phyloP scores from a whole-genome alignment of 2,329 filamentous ascomycete species.

The Mycogone perniciosa region DNA sequence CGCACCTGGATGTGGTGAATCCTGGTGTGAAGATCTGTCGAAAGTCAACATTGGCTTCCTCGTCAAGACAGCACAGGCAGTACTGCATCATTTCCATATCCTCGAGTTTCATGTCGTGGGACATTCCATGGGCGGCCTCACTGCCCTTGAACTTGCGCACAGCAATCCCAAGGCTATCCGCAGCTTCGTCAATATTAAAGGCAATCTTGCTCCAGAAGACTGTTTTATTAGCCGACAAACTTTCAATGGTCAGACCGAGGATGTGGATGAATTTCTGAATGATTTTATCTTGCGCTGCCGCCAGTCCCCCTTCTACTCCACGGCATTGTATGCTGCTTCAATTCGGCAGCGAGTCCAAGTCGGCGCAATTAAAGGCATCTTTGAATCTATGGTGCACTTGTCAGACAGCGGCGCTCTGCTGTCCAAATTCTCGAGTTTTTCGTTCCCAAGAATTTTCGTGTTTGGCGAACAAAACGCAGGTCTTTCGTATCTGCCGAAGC shows the following conservation, averaged over 20 bases:
- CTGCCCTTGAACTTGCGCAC: slow-evolving; percentile 17
- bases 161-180: slow-evolving; percentile 4
- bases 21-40: slow-evolving; percentile 14
- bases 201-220: slow-evolving; percentile 22
- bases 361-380: slow-evolving; percentile 17
- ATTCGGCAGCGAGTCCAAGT: slow-evolving; percentile 14
- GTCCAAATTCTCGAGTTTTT: slow-evolving; percentile 12
- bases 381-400: slow-evolving; percentile 21
- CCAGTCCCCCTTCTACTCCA: slow-evolving; percentile 10
- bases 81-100: slow-evolving; percentile 14
- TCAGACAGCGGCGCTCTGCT: slow-evolving; percentile 17
- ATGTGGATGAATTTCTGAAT: neutral
- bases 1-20: slow-evolving; percentile 20
- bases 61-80: slow-evolving; percentile 12
- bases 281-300: slow-evolving; percentile 13
- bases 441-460: slow-evolving; percentile 17
- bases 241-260: neutral
- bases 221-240: slow-evolving; percentile 22
- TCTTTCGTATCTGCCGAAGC: slow-evolving; percentile 14
- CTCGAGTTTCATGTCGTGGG: slow-evolving; percentile 20
- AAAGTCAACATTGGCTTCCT: slow-evolving; percentile 17
- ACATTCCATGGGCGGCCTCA: slow-evolving; percentile 24
- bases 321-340: slow-evolving; percentile 15
- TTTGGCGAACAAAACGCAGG: slow-evolving; percentile 14
- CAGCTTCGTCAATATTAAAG: slow-evolving; percentile 23